Base-by-base conservation (phyloP, 148 eudicot genomes). In the Vaccinium darrowii region DNA sequence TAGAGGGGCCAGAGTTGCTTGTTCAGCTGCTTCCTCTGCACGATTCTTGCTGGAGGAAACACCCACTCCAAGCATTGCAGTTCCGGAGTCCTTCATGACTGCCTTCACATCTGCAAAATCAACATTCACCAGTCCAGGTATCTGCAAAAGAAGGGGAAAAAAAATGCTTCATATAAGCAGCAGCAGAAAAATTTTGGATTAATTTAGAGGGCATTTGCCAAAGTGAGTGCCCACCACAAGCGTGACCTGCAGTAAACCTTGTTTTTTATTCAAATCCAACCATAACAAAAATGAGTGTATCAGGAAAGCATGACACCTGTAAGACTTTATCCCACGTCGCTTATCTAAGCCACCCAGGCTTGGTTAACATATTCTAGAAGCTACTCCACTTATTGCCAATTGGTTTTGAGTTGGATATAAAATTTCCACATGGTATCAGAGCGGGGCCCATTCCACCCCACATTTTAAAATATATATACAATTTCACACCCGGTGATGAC, bases 11-110 rank as follows among this genome's bases (percentile, higher is more conserved):
- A 95, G 84, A 69, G 99, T 97, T 79, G 99, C 99, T 90, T 97
- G 99, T 84, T 97, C 98, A 67, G 99, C 99, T 81, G 99, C 99
- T 91, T 95, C 99, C 89, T 97, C 98, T 63, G 99, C 99, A 19
- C 99, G 98, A 84, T 97, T 97, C 91, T 95, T 97, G 92, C 99
- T 95, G 21, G 99, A 95, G 4, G 99, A 95, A 82, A 91, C 98
- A 63, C 99, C 99, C 67, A 97, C 98, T 82, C 99, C 99, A 76
- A 97, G 98, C 99, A 97, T 95, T 27, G 99, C 98, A 36, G 99
- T 95, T 85, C 99, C 99, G 33, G 99, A 95, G 88, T 97, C 92
- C 88, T 92, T 95, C 99, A 97, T 97, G 54, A 97, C 92, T 77
- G 99, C 99, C 89, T 94, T 94, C 67, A 97, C 98, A 87, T 97